Evolutionary conservation across 306 rosid genomes (phyloP), one percentile per base, ranked within the genome.

Genomic region (Rosa chinensis): DNA sequence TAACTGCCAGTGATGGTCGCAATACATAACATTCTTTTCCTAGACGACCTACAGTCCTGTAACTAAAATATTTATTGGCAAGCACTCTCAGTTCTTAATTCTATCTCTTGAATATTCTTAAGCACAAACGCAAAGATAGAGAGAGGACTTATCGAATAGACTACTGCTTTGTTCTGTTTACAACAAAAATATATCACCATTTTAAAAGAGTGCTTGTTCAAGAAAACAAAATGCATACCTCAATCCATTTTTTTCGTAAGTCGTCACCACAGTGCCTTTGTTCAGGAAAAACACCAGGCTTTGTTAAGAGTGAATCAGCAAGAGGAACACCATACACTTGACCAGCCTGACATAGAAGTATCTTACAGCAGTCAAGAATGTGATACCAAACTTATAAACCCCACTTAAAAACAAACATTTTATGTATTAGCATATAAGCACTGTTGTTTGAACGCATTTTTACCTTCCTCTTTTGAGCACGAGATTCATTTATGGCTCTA

Each of bases 391-490:
- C 73, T 37, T 73, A 39, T 47, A 45, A 74, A 37, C 77, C 20
- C 66, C 63, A 16, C 45, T 77, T 39, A 66, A 64, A 53, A 70
- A 35, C 74, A 66, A 67, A 48, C 7, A 59, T 56, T 42, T 17
- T 44, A 28, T 12, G 6, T 32, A 80, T n/a, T 17, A 25, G 10
- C n/a, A 50, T 40, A 42, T 18, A 67, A 18, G 39, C 5, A 32
- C 16, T 20, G 11, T 7, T 1, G 8, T 10, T 63, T 17, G 32
- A 50, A 49, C 18, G 11, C 66, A 71, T 74, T 40, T 72, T 40
- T 80, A 94, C 99, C 99, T 95, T 95, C 84, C 99, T 76, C 86
- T 95, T 95, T 79, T 91, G 92, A 87, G 91, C 98, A 79, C 97
- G 97, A 79, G 99, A 92, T 82, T 92, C 97, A 89, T 95, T 95